Percentiles rank a stretch among this genome's conserved stretches.
phyloP scores from a whole-genome alignment of 345 rosid species.

The Microcos paniculata region DNA sequence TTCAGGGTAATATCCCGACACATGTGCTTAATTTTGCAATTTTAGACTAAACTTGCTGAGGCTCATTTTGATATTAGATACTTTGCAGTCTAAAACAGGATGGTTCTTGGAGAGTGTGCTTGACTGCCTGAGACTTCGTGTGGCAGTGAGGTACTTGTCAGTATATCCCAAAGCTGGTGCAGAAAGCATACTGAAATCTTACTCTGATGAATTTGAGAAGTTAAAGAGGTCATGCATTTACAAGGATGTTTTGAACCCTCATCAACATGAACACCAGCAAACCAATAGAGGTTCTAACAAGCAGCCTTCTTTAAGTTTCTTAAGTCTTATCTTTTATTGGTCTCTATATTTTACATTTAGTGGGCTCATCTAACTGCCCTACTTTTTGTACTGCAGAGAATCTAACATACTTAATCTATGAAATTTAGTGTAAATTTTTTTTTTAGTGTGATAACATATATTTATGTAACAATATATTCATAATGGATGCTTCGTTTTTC shows the following conservation, averaged over 20 bases:
- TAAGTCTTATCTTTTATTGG: not conserved
- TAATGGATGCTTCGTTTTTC: not conserved
- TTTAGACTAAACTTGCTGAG: not conserved
- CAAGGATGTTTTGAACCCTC: constrained; percentile 44
- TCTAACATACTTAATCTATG: not conserved
- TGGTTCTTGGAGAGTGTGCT: constrained; percentile 77
- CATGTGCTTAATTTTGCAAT: constrained; percentile 1
- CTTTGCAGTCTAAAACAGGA: constrained; percentile 74
- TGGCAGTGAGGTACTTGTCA: constrained; percentile 76
- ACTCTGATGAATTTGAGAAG: constrained; percentile 73
- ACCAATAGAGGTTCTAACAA: constrained; percentile 41
- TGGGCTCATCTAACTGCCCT: constrained; percentile 5
- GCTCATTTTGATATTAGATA: constrained; percentile 12
- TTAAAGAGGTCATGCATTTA: constrained; percentile 53
- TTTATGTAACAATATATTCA: not conserved
- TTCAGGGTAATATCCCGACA: not conserved
- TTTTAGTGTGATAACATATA: not conserved
- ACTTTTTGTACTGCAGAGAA: not conserved
- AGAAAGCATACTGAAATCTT: constrained; percentile 62
- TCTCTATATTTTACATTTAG: not conserved
- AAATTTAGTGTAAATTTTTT: not conserved
- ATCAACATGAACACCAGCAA: constrained; percentile 41
- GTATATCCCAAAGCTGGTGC: constrained; percentile 71
- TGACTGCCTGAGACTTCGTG: constrained; percentile 72
- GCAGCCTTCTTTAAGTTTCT: not conserved